Evolutionary conservation across 257 asterid genomes (phyloP).

Genomic region (Galeopsis tetrahit): DNA sequence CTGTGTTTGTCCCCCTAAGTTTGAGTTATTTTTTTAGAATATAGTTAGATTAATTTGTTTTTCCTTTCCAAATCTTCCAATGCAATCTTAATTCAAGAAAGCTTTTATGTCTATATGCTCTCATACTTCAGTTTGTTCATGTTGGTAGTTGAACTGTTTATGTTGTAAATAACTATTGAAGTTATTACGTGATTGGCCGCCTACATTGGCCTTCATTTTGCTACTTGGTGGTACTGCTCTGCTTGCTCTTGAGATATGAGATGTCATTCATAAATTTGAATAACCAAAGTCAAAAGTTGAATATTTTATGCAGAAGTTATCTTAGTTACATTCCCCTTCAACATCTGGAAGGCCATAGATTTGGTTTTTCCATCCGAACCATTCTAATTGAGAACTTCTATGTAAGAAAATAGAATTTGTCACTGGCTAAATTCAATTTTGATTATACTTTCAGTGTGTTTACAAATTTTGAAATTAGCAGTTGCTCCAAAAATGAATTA

Average conservation of each 20-base stretch:
- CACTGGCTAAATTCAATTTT: constrained; percentile 7
- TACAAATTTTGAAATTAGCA: too few relatives aligned
- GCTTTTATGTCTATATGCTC: neutral
- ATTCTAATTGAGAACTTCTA: neutral
- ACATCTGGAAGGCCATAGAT: neutral
- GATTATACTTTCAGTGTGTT: constrained; percentile 6
- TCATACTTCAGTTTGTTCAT: constrained; percentile 1
- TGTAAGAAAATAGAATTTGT: neutral
- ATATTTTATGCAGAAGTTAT: constrained; percentile 6
- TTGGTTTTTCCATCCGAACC: neutral
- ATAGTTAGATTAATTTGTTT: neutral
- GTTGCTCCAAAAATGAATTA: constrained; percentile 14
- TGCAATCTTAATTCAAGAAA: neutral
- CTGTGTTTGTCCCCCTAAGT: neutral
- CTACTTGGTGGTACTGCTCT: neutral
- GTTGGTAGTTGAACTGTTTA: too few relatives aligned
- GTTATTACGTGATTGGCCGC: neutral
- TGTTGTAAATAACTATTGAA: neutral
- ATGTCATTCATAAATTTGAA: neutral
- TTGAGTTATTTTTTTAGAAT: neutral
- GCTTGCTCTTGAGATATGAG: neutral
- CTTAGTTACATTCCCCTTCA: constrained; percentile 13
- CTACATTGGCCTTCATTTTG: neutral
- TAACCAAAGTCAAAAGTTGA: constrained; percentile 1
- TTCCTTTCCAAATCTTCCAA: too few relatives aligned